phyloP scores from a whole-genome alignment of 2,329 filamentous ascomycete species.

The Hypoxylon sp. region DNA sequence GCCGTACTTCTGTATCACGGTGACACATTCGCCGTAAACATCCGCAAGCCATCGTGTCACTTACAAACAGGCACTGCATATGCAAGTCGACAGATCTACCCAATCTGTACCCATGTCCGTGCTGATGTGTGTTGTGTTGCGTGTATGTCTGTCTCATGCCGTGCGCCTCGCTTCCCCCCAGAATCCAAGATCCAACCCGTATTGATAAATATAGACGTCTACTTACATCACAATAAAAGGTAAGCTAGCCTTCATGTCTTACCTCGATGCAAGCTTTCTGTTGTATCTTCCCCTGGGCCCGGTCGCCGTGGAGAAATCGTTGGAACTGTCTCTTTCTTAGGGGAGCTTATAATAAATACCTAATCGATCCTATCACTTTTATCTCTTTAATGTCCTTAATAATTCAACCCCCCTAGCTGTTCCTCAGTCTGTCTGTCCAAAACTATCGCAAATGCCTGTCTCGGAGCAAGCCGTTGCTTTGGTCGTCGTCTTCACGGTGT shows the following conservation, averaged over 20 bases:
- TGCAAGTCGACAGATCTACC: no score
- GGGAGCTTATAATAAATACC: background rate
- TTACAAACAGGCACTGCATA: background rate
- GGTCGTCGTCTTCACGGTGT: conserved; percentile 26
- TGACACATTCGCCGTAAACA: no score
- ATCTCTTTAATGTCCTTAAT: background rate
- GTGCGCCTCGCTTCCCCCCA: background rate
- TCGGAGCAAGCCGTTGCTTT: conserved; percentile 15
- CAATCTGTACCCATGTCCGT: background rate
- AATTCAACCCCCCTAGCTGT: background rate
- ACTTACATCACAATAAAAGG: no score
- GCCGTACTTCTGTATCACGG: background rate
- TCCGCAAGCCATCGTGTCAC: conserved; percentile 14
- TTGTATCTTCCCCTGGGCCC: background rate
- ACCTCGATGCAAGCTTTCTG: background rate
- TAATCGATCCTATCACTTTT: background rate
- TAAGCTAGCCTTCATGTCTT: no score
- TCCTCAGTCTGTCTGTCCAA: background rate
- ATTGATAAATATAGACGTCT: background rate
- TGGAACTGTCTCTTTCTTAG: background rate
- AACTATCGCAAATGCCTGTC: conserved; percentile 22
- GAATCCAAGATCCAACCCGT: background rate
- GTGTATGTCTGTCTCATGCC: background rate
- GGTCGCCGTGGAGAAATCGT: background rate
- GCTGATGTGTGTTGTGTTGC: background rate